Base-by-base conservation (phyloP, 2,329 filamentous ascomycete genomes). In the Hymenoscyphus scutula region DNA sequence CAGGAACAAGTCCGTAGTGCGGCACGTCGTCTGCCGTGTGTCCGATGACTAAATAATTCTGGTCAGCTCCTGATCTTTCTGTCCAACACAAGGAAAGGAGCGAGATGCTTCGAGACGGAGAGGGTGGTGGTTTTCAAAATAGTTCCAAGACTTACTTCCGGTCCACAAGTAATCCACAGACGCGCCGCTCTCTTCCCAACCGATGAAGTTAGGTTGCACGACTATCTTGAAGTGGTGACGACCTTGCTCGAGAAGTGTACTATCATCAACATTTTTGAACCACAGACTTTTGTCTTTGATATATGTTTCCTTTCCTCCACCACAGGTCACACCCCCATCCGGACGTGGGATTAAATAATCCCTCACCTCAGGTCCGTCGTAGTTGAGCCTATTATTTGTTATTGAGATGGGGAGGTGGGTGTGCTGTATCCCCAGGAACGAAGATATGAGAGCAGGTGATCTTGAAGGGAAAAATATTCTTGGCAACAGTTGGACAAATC, bases 401-500 rank as follows among this genome's bases (percentile, higher is more conserved):
- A 6, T 51, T 67, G 11, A 86, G 70, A 1, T 79, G 34, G 13
- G 32, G 32, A 34, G 34, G 34, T 37, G 13, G 34, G 11, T 37
- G 57, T 25, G n/a, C 6, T 65, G 13, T 75, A 0, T 68, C 38
- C 59, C 71, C 70, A 7, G 51, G 64, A 29, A 53, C 55, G n/a
- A 27, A 54, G 11, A 76, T 74, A 3, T 67, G 69, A 37, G 72
- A 74, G 62, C 74, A 76, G 2, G 74, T 74, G 1, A 80, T 81
- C 7, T 81, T 76, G 17, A 80, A 84, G 0, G 88, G 88, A 8
- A 88, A 79, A 63, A 91, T 89, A 10, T 84, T 81, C 63, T 60
- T 51, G 8, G 57, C 17, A 48, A 66, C 69, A 82, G 79, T 72
- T 0, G 86, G 86, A 1, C 87, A 75, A 5, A 91, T 72, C 13